Percentiles rank a stretch among this genome's conserved stretches.
phyloP scores from a whole-genome alignment of 2,329 filamentous ascomycete genomes.

The Colletotrichum paranaense region DNA sequence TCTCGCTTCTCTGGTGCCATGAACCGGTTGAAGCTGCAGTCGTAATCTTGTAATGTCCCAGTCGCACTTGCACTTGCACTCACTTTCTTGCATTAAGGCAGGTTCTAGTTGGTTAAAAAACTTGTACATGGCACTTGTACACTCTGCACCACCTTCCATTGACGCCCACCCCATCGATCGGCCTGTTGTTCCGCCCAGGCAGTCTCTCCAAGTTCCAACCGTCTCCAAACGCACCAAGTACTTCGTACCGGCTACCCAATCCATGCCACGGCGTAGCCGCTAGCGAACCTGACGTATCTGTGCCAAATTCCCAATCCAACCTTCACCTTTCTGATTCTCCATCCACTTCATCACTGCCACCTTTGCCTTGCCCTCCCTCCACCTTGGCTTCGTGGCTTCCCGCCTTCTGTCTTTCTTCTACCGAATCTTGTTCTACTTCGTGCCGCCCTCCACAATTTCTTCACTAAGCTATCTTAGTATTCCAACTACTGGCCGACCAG shows the following conservation, averaged over 20 bases:
- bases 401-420: slow-evolving; percentile 12
- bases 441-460: slow-evolving; percentile 38
- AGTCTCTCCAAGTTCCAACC: no score
- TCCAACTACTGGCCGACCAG: slow-evolving; percentile 31
- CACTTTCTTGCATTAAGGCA: neutral
- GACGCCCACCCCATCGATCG: neutral
- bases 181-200: neutral
- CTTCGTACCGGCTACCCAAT: neutral
- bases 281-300: slow-evolving; percentile 20
- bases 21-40: slow-evolving; percentile 1
- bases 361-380: slow-evolving; percentile 18
- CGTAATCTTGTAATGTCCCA: slow-evolving; percentile 11
- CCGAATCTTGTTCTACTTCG: slow-evolving; percentile 7
- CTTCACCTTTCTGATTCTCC: slow-evolving; percentile 20
- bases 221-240: neutral
- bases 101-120: neutral
- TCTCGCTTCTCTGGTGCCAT: neutral
- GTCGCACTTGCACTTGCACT: slow-evolving; percentile 3
- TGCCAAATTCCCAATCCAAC: slow-evolving; percentile 28
- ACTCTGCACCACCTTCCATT: neutral
- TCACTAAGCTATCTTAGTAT: slow-evolving; percentile 12
- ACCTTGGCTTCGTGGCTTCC: slow-evolving; percentile 36
- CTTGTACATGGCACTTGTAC: neutral
- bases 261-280: neutral
- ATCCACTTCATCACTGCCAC: slow-evolving; percentile 27